These are phyloP conservation scores for Nigrospora oryzae DNA, from an alignment of 2,329 filamentous ascomycete species.

Conservation along the genomic window DNA sequence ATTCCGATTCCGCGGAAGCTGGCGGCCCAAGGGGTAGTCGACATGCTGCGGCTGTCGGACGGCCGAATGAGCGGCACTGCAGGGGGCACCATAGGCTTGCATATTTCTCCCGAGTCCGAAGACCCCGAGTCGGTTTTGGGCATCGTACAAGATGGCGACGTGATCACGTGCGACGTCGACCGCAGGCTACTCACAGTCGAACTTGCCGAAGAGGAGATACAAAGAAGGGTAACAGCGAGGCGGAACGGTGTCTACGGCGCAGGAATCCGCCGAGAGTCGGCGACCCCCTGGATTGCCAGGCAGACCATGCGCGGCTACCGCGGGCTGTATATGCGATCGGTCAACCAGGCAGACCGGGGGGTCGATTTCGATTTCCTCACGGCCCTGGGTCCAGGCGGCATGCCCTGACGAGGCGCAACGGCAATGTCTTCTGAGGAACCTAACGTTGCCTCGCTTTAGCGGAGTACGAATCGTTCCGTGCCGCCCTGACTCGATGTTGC, in stretches of 20 bases:
- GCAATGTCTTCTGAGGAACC: too few species aligned
- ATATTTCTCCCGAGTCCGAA: slow-evolving; percentile 79
- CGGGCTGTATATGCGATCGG: slow-evolving; percentile 48
- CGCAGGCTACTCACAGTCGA: slow-evolving; percentile 50
- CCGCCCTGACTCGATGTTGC: too few species aligned
- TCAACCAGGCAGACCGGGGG: slow-evolving; percentile 51
- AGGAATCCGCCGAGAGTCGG: slow-evolving; percentile 9
- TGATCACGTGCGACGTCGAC: slow-evolving; percentile 69
- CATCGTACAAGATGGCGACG: slow-evolving; percentile 66
- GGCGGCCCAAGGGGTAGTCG: slow-evolving; percentile 64
- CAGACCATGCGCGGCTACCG: slow-evolving; percentile 43
- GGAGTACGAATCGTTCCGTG: too few species aligned
- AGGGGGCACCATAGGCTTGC: slow-evolving; percentile 84
- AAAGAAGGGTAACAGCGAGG: slow-evolving; percentile 51
- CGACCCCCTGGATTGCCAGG: slow-evolving; percentile 24
- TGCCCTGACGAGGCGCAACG: too few species aligned
- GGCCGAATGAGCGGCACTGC: slow-evolving; percentile 80
- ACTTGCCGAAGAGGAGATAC: slow-evolving; percentile 63
- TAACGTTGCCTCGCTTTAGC: too few species aligned
- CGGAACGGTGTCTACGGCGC: slow-evolving; percentile 25
- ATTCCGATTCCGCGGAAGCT: slow-evolving; percentile 65
- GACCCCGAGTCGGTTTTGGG: slow-evolving; percentile 69
- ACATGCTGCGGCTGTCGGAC: slow-evolving; percentile 80
- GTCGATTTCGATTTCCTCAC: slow-evolving; percentile 56
- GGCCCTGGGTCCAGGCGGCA: slow-evolving; percentile 22